A percentile compares a stretch with the other conserved stretches of the same genome.
These are phyloP conservation scores for Backusella tarrabulga DNA, from an alignment of 192 early-diverging fungal genomes.

Conservation along the genomic window DNA sequence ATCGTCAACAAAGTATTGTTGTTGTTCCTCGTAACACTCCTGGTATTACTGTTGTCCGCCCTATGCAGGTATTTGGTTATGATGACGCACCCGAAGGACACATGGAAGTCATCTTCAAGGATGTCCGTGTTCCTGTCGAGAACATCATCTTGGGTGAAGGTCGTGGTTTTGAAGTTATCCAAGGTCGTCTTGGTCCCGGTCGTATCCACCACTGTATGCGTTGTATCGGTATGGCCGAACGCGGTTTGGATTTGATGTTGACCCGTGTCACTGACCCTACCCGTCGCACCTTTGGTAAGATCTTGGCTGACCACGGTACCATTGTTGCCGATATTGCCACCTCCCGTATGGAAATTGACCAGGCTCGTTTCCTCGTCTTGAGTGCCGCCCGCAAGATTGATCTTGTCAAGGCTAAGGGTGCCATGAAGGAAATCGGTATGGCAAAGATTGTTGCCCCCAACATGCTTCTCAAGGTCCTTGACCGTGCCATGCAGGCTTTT, in stretches of 20 bases:
- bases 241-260: conserved; percentile 86
- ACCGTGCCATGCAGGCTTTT: conserved; percentile 90
- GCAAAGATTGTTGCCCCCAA: conserved; percentile 86
- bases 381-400: conserved; percentile 93
- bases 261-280: conserved; percentile 73
- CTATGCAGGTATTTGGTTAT: conserved; percentile 89
- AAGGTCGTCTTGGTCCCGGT: conserved; percentile 95
- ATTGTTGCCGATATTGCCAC: conserved; percentile 78
- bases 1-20: conserved; percentile 89
- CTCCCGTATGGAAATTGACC: conserved; percentile 90
- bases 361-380: conserved; percentile 90
- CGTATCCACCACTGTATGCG: conserved; percentile 99
- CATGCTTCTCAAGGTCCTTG: conserved; percentile 74
- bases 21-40: conserved; percentile 83
- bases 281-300: conserved; percentile 86
- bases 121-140: conserved; percentile 82
- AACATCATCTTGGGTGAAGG: conserved; percentile 95
- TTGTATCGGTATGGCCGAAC: conserved; percentile 89
- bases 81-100: conserved; percentile 98
- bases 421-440: conserved; percentile 95
- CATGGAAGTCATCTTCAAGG: conserved; percentile 88
- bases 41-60: conserved; percentile 81
- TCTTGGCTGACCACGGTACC: conserved; percentile 81
- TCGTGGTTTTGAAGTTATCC: conserved; percentile 98
- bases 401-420: conserved; percentile 79